phyloP scores from a whole-genome alignment of 805 yeast species.

The Barnettozyma siamensis region DNA sequence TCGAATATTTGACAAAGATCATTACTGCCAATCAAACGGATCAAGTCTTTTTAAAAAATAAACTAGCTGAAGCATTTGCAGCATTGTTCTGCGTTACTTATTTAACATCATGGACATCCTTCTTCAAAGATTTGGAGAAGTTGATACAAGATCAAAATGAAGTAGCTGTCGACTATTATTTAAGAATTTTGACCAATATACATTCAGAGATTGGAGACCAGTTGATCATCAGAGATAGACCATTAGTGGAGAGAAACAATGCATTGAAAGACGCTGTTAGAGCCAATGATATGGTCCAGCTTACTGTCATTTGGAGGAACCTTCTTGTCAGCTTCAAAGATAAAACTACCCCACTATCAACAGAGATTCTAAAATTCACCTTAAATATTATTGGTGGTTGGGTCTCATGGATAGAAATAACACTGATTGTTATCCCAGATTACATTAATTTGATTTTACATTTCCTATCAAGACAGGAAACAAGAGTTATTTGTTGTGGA shows the following conservation, averaged over 20 bases:
- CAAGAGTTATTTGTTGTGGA: conserved; percentile 25
- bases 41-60: conserved; percentile 45
- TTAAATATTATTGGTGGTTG: conserved; percentile 73
- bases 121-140: conserved; percentile 43
- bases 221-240: conserved; percentile 64
- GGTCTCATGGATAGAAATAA: conserved; percentile 73
- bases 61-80: conserved; percentile 50
- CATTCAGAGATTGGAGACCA: conserved; percentile 95
- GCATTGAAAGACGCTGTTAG: conserved; percentile 79
- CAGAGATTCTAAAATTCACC: conserved; percentile 50
- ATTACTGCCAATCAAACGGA: conserved; percentile 24
- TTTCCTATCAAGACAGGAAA: conserved; percentile 42
- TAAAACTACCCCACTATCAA: conserved; percentile 24
- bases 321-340: conserved; percentile 38
- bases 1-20: conserved; percentile 16
- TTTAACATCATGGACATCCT: conserved; percentile 41
- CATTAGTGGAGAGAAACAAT: conserved; percentile 58
- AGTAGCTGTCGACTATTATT: conserved; percentile 53
- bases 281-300: conserved; percentile 59
- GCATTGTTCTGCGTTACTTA: conserved; percentile 46
- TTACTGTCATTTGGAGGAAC: conserved; percentile 64
- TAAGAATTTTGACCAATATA: conserved; percentile 65
- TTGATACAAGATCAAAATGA: conserved; percentile 28
- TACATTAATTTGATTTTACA: conserved; percentile 43
- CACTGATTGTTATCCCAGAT: conserved; percentile 20